Evolutionary conservation across 2,329 filamentous ascomycete species (phyloP), one percentile per base, ranked within the genome.

Genomic region (Sclerotinia subarctica): DNA sequence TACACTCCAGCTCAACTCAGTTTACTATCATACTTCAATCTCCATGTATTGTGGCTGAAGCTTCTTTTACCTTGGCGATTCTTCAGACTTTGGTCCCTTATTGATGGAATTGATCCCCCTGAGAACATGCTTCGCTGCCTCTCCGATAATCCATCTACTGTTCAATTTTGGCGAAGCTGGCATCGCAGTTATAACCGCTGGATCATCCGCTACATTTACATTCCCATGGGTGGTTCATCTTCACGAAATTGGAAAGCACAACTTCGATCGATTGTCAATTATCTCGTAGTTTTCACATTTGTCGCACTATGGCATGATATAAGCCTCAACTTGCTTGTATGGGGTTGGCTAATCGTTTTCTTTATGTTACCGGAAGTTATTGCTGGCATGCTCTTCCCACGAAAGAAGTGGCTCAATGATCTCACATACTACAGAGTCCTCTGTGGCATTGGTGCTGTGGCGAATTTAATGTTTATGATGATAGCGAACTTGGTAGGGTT

Each of bases 71-170:
- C 95, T 0, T 99, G 94, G 94, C 91, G 95, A n/a, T 90, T 98
- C 78, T 98, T 98, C 86, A 91, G 96, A 5, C 87, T 99, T n/a
- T 99, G 95, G 95, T 85, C 92, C 0, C 85, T 99, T 5, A 77
- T 94, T 21, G 95, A 99, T 78, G 92, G 92, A 70, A 88, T 99
- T 73, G 95, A 99, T 76, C 93, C 95, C 0, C 94, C 95, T 0
- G 95, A 99, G 81, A 99, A 99, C 81, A 97, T 99, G 93, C 87
- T 97, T 66, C 91, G 95, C 73, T 99, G 96, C 80, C 93, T 97
- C 80, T 94, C 89, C 76, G 88, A 99, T 82, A 98, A 98, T 79
- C 97, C 94, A 82, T 94, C 90, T 72, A 90, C 93, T 0, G 85
- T 94, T 52, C 89, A 90, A 26, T 99, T 99, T 81, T 99, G 95